Evolutionary conservation across 768 basidiomycete species (phyloP).

Genomic region (Trametes cubensis): DNA sequence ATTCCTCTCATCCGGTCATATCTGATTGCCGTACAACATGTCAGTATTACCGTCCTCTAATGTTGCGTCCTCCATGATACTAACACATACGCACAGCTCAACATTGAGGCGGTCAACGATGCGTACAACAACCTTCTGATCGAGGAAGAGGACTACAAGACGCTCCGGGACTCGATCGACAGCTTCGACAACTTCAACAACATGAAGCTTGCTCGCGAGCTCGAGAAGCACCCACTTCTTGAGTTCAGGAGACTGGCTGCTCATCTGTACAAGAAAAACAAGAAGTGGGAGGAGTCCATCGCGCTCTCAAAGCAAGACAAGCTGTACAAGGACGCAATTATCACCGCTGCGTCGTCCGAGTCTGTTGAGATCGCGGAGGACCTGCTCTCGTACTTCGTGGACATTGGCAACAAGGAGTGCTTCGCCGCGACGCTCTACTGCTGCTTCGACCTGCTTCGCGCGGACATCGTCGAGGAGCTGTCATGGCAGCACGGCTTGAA

Average conservation of each 20-base stretch:
- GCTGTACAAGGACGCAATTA: conserved; percentile 94
- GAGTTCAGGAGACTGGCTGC: conserved; percentile 96
- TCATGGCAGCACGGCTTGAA: conserved; percentile 96
- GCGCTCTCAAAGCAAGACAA: conserved; percentile 94
- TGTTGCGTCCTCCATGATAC: not conserved
- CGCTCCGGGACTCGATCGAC: conserved; percentile 95
- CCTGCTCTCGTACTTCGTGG: conserved; percentile 92
- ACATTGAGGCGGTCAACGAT: conserved; percentile 96
- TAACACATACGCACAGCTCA: conserved; percentile 57
- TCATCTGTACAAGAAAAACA: conserved; percentile 98
- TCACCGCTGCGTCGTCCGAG: conserved; percentile 84
- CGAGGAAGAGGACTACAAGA: conserved; percentile 99
- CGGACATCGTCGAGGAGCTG: conserved; percentile 91
- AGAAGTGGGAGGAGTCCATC: conserved; percentile 95
- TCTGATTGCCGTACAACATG: conserved; percentile 95
- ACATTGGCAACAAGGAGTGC: conserved; percentile 98
- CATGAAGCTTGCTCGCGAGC: conserved; percentile 76
- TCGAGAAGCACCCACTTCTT: conserved; percentile 89
- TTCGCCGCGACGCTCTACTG: conserved; percentile 88
- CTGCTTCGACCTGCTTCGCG: conserved; percentile 94
- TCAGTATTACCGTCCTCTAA: conserved; percentile 40
- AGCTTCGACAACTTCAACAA: conserved; percentile 99
- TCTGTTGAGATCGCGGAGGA: conserved; percentile 94
- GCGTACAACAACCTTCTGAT: conserved; percentile 98
- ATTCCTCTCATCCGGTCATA: conserved; percentile 95